These are phyloP conservation scores for Buxus sempervirens DNA, from an alignment of 164 flowering plant genomes.

Conservation along the genomic window DNA sequence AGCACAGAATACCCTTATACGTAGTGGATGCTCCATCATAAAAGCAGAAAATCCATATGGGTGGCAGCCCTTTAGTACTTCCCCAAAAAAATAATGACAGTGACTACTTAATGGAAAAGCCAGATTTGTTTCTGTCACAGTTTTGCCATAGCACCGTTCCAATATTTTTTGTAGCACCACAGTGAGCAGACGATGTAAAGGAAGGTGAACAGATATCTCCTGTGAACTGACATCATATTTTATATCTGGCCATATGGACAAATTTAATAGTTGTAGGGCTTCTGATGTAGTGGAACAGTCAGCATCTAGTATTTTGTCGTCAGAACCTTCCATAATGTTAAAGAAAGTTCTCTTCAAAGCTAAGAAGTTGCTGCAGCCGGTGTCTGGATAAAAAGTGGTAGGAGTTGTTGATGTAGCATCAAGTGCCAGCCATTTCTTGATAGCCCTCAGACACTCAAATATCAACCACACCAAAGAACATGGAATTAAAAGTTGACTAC, in stretches of 20 bases:
- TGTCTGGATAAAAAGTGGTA: constrained; percentile 26
- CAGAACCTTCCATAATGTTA: constrained; percentile 39
- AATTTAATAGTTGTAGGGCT: constrained; percentile 41
- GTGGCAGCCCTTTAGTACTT: constrained; percentile 58
- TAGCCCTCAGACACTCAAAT: constrained; percentile 64
- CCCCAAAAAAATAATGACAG: constrained; percentile 47
- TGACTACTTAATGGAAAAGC: constrained; percentile 20
- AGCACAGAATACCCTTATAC: constrained; percentile 85
- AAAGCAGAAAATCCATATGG: constrained; percentile 82
- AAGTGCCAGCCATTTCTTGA: constrained; percentile 62
- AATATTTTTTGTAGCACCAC: constrained; percentile 56
- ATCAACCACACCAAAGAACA: constrained; percentile 46
- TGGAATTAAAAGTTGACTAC: constrained; percentile 30
- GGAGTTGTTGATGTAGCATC: constrained; percentile 36
- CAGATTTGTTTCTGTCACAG: constrained; percentile 23
- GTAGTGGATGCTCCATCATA: constrained; percentile 90
- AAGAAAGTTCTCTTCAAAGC: constrained; percentile 46
- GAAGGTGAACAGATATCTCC: constrained; percentile 78
- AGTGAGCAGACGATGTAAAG: constrained; percentile 83
- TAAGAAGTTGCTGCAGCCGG: constrained; percentile 31
- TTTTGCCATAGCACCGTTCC: constrained; percentile 51
- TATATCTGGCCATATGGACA: constrained; percentile 76
- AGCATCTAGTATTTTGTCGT: constrained; percentile 32
- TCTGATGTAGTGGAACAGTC: constrained; percentile 37
- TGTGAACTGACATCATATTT: constrained; percentile 84